Evolutionary conservation across 768 basidiomycete genomes (phyloP).

Genomic region (Tulasnella calospora): DNA sequence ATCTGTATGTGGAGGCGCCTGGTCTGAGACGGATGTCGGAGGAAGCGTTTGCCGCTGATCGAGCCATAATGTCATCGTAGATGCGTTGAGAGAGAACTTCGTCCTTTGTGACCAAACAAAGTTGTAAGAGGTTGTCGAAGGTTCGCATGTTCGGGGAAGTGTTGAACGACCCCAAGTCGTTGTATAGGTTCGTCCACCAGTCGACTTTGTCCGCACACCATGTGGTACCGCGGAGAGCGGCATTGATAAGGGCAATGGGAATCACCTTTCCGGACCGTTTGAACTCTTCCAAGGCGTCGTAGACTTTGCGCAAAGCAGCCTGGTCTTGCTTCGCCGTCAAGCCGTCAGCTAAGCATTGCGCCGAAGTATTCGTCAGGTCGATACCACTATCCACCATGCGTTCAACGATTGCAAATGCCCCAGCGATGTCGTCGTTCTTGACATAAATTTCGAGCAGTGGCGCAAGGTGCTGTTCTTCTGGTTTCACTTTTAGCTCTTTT

Average conservation of each 20-base stretch:
- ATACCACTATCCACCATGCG: constrained; percentile 56
- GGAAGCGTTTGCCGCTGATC: background rate
- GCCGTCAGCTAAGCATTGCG: constrained; percentile 31
- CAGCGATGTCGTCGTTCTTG: constrained; percentile 50
- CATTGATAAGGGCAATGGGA: constrained; percentile 58
- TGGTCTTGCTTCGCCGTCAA: constrained; percentile 39
- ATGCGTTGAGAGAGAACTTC: background rate
- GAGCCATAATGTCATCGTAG: background rate
- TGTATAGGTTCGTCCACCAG: constrained; percentile 74
- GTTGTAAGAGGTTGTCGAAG: constrained; percentile 60
- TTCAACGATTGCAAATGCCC: constrained; percentile 56
- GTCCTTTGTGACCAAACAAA: constrained; percentile 46
- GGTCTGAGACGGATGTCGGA: background rate
- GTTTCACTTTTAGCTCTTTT: constrained; percentile 44
- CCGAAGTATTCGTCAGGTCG: constrained; percentile 38
- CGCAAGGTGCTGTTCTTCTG: constrained; percentile 70
- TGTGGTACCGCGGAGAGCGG: constrained; percentile 60
- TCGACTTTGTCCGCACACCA: constrained; percentile 56
- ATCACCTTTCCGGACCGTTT: constrained; percentile 48
- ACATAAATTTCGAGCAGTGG: constrained; percentile 72
- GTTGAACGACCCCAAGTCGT: constrained; percentile 51
- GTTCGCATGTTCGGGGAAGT: constrained; percentile 55
- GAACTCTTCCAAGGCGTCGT: constrained; percentile 37
- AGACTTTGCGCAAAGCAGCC: background rate
- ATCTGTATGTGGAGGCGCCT: background rate